Evolutionary conservation across 1,284 basidiomycete species (phyloP).

Genomic region (Vanrija sp.): DNA sequence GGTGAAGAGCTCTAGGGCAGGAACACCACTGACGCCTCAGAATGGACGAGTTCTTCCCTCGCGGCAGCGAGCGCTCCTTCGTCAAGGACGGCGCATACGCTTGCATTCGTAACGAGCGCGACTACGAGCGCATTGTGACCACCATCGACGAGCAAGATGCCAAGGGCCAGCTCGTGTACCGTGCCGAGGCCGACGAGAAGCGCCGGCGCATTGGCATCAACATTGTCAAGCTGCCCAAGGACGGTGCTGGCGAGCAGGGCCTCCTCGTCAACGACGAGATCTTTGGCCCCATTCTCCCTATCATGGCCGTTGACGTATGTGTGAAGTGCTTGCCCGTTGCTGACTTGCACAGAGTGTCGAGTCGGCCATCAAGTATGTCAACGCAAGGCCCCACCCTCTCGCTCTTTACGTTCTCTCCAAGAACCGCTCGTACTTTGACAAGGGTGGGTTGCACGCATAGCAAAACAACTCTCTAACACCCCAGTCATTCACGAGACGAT

Average conservation of each 20-base stretch:
- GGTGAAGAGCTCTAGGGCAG: constrained; percentile 22
- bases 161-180: constrained; percentile 62
- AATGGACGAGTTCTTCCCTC: constrained; percentile 39
- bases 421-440: constrained; percentile 31
- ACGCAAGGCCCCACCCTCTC: constrained; percentile 48
- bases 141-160: constrained; percentile 62
- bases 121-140: constrained; percentile 61
- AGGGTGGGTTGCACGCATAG: constrained; percentile 25
- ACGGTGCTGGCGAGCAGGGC: constrained; percentile 60
- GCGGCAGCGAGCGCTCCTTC: constrained; percentile 47
- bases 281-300: constrained; percentile 69
- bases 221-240: constrained; percentile 54
- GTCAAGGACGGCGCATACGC: constrained; percentile 52
- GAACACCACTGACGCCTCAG: constrained; percentile 13
- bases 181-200: constrained; percentile 62
- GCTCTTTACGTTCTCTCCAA: constrained; percentile 47
- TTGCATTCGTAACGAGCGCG: constrained; percentile 55
- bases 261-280: constrained; percentile 67
- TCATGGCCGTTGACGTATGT: constrained; percentile 64
- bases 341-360: constrained; percentile 55
- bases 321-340: not conserved
- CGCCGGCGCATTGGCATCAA: constrained; percentile 44
- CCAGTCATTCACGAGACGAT: constrained; percentile 40
- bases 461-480: constrained; percentile 1
- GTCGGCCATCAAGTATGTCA: constrained; percentile 67